Base-by-base conservation (phyloP, 2,329 filamentous ascomycete genomes). In the Ophiognomonia clavigignenti-juglandacearum region DNA sequence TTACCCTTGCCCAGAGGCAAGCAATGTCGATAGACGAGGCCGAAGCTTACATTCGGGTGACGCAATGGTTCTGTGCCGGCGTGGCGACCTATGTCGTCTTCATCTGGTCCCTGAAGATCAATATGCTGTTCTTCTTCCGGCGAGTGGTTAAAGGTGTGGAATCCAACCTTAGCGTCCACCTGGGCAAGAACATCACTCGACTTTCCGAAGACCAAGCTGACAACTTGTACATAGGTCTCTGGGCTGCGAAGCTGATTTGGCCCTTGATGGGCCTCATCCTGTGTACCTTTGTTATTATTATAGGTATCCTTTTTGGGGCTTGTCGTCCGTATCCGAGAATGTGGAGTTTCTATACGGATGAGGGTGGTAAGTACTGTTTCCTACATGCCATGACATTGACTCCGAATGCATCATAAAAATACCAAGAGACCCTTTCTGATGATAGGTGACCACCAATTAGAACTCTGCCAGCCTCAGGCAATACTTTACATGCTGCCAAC, bases 101-200 rank as follows among this genome's bases (percentile, higher is more conserved):
- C 23, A 55, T 70, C 4, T 70, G 67, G 67, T 61, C 56, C 0
- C 54, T 70, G 43, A 70, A 69, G 47, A 55, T 70, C 26, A 67
- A 67, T 54, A 69, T 70, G 64, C 43, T 69, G 16, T 69, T 64
- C 48, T 62, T 70, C 14, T 70, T 67, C 45, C 55, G 57, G 13
- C 64, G 66, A 1, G 54, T 70, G 6, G 62, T 68, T 4, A 57
- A 54, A 4, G 61, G 32, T 35, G 19, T n/a, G n/a, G n/a, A n/a
- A n/a, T n/a, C n/a, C 11, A 9, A 1, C n/a, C 10, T 16, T 18
- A n/a, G 4, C 16, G 19, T 7, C 32, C 16, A 5, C 29, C 29
- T 2, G 4, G 7, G n/a, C 16, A 16, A 5, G 4, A n/a, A 6
- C n/a, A 14, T 6, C 13, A n/a, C 9, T 7, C 19, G 10, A 6